Percentiles rank a stretch among this genome's conserved stretches.
phyloP scores from a whole-genome alignment of 2,329 filamentous ascomycete genomes.

The Tolypocladium ovalisporum region DNA sequence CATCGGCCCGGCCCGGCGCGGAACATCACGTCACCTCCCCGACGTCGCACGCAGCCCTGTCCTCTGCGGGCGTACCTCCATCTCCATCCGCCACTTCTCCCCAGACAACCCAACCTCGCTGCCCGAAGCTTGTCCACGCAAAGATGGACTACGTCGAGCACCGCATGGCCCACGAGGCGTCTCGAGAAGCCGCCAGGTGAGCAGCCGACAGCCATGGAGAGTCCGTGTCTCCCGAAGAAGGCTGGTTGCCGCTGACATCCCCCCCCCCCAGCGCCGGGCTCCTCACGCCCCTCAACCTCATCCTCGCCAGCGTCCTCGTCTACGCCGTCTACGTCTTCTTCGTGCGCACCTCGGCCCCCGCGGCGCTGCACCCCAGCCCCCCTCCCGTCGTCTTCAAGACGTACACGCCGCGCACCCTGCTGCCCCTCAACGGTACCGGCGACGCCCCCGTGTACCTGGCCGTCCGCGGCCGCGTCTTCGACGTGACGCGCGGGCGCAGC shows the following conservation, averaged over 20 bases:
- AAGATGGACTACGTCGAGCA: constrained; percentile 48
- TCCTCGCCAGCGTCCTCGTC: constrained; percentile 44
- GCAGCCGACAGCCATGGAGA: not conserved
- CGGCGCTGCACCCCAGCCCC: constrained; percentile 38
- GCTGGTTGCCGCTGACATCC: not conserved
- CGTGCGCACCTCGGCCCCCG: constrained; percentile 36
- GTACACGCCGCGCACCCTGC: constrained; percentile 70
- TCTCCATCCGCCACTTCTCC: not conserved
- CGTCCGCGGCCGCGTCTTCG: constrained; percentile 86
- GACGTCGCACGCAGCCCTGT: not conserved
- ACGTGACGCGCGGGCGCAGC: constrained; percentile 75
- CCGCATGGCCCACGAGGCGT: constrained; percentile 42
- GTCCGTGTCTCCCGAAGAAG: no score
- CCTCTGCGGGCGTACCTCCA: not conserved
- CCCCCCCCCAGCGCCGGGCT: constrained; percentile 27
- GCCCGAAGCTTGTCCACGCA: not conserved
- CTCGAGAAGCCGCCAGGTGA: constrained; percentile 28
- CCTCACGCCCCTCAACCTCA: constrained; percentile 51
- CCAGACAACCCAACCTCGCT: not conserved
- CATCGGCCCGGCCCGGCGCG: not conserved
- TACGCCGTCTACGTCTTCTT: constrained; percentile 47
- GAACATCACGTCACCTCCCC: not conserved
- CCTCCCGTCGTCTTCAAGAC: constrained; percentile 53
- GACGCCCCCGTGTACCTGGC: constrained; percentile 73
- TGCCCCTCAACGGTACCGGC: constrained; percentile 71